Evolutionary conservation across 805 yeast genomes (phyloP), one percentile per base, ranked within the genome.

Genomic region (Candida dajiaensis): DNA sequence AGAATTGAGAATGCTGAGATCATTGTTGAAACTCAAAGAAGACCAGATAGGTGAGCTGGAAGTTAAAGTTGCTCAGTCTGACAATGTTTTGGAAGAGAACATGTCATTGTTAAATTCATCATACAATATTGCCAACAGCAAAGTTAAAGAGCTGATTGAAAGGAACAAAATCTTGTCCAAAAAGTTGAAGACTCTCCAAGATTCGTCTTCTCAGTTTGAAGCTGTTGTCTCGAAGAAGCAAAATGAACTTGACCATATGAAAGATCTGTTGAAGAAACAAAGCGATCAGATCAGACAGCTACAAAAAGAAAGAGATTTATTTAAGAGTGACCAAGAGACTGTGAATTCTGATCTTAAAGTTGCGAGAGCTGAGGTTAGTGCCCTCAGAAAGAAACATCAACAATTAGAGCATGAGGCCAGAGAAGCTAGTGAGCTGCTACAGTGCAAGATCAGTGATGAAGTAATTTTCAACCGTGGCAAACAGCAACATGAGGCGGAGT

Each of bases 381-480:
- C 48, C 15, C 48, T 58, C 42, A 59, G 56, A 18, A 6, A 49
- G 7, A 64, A 64, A 40, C 55, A 60, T 48, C 62, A 65, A 49
- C 68, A 67, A 41, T 59, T 80, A 21, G 75, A 77, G 50, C 72
- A 70, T 36, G 78, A 76, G 41, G 71, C 73, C 7, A 59, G 55
- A 39, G 72, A 72, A 50, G 69, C 76, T 8, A 68, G 66, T 39
- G 64, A 65, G 5, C 52, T 75, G 9, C 56, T 74, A 33, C 73
- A 73, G 42, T 66, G 66, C 35, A 71, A 67, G 47, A 67, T 68
- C 28, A 58, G 63, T n/a, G 76, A 70, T 45, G 76, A 71, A 46
- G 63, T 69, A 31, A 65, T 65, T 29, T 72, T 73, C 49, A 70
- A 65, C 15, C 65, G 71, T 38, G 81, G 77, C 6, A 74, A 69